phyloP scores from a whole-genome alignment of 768 basidiomycete genomes.

The Podaxis rugospora region DNA sequence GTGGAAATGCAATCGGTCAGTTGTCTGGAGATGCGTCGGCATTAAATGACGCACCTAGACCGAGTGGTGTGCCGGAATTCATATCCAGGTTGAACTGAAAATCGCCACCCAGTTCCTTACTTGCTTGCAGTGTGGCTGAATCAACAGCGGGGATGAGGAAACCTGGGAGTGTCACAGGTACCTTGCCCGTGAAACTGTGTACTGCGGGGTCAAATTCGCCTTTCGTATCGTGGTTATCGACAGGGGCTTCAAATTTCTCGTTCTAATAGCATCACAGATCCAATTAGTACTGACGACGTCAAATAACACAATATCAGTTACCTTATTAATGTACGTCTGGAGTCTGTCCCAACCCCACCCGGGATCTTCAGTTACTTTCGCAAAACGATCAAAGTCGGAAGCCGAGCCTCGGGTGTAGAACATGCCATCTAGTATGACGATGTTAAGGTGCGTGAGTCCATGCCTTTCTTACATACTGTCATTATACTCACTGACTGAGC shows the following conservation, averaged over 20 bases:
- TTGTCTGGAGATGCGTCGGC: neutral
- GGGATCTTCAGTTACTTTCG: constrained; percentile 22
- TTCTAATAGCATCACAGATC: neutral
- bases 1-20: too few relatives aligned
- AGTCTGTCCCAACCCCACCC: constrained; percentile 31
- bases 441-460: constrained; percentile 2
- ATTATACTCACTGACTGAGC: constrained; percentile 25
- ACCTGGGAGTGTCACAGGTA: constrained; percentile 16
- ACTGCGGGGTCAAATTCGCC: constrained; percentile 18
- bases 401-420: constrained; percentile 17
- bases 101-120: constrained; percentile 9
- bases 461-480: neutral
- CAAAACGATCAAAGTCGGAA: constrained; percentile 20
- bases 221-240: constrained; percentile 15
- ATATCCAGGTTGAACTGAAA: constrained; percentile 13
- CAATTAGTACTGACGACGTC: constrained; percentile 10
- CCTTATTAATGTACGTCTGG: constrained; percentile 21
- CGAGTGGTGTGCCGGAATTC: constrained; percentile 13
- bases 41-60: neutral
- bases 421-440: constrained; percentile 17
- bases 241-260: constrained; percentile 16
- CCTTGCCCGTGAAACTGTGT: constrained; percentile 17
- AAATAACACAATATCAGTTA: neutral
- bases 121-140: constrained; percentile 17
- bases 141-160: constrained; percentile 13